Conservation (phyloP, 2,329 filamentous ascomycete species). For the Aspergillus persii region DNA sequence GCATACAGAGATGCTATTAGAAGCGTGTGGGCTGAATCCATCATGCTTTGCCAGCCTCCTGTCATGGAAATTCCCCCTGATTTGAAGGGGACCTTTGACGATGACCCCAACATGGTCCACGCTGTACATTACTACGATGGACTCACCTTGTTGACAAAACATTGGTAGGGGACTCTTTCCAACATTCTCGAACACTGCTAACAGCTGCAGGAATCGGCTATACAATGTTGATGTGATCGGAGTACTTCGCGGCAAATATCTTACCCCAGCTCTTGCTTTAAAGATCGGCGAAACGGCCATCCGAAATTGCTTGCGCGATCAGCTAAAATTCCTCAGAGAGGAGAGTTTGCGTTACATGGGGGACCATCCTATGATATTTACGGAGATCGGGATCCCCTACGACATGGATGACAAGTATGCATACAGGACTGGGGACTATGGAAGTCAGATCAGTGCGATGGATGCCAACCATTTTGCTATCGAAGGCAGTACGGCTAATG, state of each 20-base stretch:
- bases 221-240: constrained; percentile 98
- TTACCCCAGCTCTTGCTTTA: constrained; percentile 85
- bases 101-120: constrained; percentile 87
- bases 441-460: constrained; percentile 85
- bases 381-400: constrained; percentile 96
- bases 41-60: constrained; percentile 88
- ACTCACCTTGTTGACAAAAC: constrained; percentile 94
- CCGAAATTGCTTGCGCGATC: constrained; percentile 85
- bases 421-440: constrained; percentile 93
- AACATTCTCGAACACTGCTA: constrained; percentile 8
- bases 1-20: constrained; percentile 73
- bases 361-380: constrained; percentile 82
- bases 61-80: constrained; percentile 86
- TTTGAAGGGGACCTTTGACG: constrained; percentile 83
- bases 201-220: constrained; percentile 65
- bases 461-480: constrained; percentile 95
- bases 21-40: constrained; percentile 70
- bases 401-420: constrained; percentile 98
- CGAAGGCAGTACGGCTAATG: constrained; percentile 78
- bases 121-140: constrained; percentile 97
- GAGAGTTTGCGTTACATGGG: constrained; percentile 89
- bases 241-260: constrained; percentile 82
- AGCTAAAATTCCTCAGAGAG: constrained; percentile 75
- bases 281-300: constrained; percentile 92
- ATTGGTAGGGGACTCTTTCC: constrained; percentile 60